phyloP scores from a whole-genome alignment of 805 yeast species.

The Nakazawaea ernobii region DNA sequence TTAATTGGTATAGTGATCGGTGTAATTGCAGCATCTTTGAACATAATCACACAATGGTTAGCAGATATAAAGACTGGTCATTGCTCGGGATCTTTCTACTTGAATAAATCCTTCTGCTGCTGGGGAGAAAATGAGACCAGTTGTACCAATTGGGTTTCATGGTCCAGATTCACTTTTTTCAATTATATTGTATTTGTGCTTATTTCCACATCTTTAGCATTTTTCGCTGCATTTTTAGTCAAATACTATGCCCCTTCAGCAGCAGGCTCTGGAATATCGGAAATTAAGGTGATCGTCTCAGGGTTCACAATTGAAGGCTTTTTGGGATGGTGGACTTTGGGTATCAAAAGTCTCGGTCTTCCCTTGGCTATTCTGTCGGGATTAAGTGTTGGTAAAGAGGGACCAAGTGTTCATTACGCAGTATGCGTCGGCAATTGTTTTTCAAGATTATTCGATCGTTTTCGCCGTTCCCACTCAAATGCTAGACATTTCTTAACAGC shows the following conservation, averaged over 20 bases:
- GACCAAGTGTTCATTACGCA: conserved; percentile 97
- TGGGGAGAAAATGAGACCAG: conserved; percentile 46
- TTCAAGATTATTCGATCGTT: conserved; percentile 45
- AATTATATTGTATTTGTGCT: conserved; percentile 56
- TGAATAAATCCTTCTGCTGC: conserved; percentile 79
- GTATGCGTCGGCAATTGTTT: conserved; percentile 90
- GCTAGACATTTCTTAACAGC: conserved; percentile 69
- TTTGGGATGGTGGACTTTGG: conserved; percentile 63
- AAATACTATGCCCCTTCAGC: conserved; percentile 76
- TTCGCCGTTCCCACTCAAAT: conserved; percentile 38
- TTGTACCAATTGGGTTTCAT: conserved; percentile 66
- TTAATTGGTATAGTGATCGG: conserved; percentile 77
- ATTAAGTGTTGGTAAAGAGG: conserved; percentile 92
- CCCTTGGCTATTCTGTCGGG: conserved; percentile 95
- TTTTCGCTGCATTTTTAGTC: conserved; percentile 63
- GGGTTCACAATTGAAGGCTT: conserved; percentile 83
- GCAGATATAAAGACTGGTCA: conserved; percentile 74
- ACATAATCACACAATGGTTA: conserved; percentile 82
- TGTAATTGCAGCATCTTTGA: conserved; percentile 72
- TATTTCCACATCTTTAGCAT: conserved; percentile 57
- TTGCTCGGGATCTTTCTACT: conserved; percentile 63
- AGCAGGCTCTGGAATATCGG: conserved; percentile 97
- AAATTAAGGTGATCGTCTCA: conserved; percentile 88
- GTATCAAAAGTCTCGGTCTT: conserved; percentile 71
- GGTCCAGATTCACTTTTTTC: conserved; percentile 42